These are phyloP conservation scores for Colletotrichum godetiae DNA, from an alignment of 2,329 filamentous ascomycete genomes.

Conservation along the genomic window DNA sequence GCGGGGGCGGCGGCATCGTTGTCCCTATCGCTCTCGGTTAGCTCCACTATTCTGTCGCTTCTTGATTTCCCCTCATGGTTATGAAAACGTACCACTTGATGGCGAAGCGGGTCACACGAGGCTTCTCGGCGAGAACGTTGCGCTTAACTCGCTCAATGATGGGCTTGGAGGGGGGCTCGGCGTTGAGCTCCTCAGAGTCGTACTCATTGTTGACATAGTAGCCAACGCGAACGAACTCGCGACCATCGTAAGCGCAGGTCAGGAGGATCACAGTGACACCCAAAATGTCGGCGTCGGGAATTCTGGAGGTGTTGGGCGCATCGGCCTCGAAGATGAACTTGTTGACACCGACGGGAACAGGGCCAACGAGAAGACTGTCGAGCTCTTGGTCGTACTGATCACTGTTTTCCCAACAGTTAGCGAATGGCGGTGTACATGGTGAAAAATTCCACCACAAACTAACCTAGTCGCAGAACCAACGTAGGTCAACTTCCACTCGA, in stretches of 20 bases:
- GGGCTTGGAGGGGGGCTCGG: conserved; percentile 91
- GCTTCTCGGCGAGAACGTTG: conserved; percentile 96
- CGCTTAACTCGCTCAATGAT: conserved; percentile 91
- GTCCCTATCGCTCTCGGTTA: conserved; percentile 71
- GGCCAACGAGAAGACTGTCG: conserved; percentile 94
- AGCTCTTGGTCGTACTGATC: conserved; percentile 99
- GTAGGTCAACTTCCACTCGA: conserved; percentile 99
- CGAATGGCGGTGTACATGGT: conserved; percentile 26
- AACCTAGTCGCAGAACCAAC: conserved; percentile 98
- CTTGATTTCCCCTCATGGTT: background rate
- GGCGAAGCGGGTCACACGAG: conserved; percentile 94
- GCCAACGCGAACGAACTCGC: conserved; percentile 97
- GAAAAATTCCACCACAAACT: conserved; percentile 53
- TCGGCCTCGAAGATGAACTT: conserved; percentile 99
- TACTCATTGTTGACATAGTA: conserved; percentile 99
- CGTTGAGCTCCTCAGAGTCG: conserved; percentile 87
- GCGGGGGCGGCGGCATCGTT: conserved; percentile 96
- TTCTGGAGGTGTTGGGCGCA: conserved; percentile 87
- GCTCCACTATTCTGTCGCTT: background rate
- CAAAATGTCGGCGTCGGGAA: conserved; percentile 94
- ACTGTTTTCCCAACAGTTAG: conserved; percentile 56
- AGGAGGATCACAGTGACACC: conserved; percentile 97
- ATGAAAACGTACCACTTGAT: conserved; percentile 87
- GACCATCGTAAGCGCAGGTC: conserved; percentile 94
- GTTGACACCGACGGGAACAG: conserved; percentile 97